A percentile compares a stretch with the other conserved stretches of the same genome.
phyloP scores from a whole-genome alignment of 805 yeast genomes.

The Metschnikowia drakensbergensis region DNA sequence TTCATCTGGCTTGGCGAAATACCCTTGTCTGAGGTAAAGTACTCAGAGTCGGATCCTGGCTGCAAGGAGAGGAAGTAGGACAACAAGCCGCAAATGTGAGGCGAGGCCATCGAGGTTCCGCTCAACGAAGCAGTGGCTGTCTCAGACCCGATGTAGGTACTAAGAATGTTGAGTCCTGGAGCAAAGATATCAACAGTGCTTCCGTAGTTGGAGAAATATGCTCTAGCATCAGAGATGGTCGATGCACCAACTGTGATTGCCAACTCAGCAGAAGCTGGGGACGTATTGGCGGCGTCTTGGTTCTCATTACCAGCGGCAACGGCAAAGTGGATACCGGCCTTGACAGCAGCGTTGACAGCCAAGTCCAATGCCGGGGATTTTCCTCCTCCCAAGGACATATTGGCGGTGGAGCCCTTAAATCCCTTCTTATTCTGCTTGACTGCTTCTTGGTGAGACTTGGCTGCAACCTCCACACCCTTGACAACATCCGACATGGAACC shows the following conservation, averaged over 20 bases:
- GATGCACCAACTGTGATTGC: slow-evolving; percentile 54
- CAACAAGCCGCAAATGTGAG: slow-evolving; percentile 89
- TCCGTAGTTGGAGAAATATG: slow-evolving; percentile 54
- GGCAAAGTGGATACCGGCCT: slow-evolving; percentile 54
- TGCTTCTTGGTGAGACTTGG: slow-evolving; percentile 36
- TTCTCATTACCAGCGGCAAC: slow-evolving; percentile 65
- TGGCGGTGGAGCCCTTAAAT: slow-evolving; percentile 58
- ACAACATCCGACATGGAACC: slow-evolving; percentile 42
- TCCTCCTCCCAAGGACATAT: slow-evolving; percentile 62
- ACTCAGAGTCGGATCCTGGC: slow-evolving; percentile 68
- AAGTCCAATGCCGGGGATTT: slow-evolving; percentile 52
- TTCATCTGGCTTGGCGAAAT: slow-evolving; percentile 73
- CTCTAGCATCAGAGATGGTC: slow-evolving; percentile 42
- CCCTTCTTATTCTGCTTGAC: slow-evolving; percentile 41
- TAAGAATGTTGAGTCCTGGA: slow-evolving; percentile 53
- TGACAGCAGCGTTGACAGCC: slow-evolving; percentile 57
- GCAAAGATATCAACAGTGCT: slow-evolving; percentile 51
- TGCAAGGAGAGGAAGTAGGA: slow-evolving; percentile 85
- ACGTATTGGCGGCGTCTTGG: slow-evolving; percentile 54
- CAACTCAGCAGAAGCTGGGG: slow-evolving; percentile 58
- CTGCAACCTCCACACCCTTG: slow-evolving; percentile 44
- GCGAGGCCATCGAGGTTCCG: slow-evolving; percentile 98
- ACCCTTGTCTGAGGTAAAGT: slow-evolving; percentile 47
- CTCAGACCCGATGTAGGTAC: slow-evolving; percentile 70
- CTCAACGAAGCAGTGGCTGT: slow-evolving; percentile 77